Conservation (phyloP, 73 alveolate species). For the Tetrahymena malaccensis region DNA sequence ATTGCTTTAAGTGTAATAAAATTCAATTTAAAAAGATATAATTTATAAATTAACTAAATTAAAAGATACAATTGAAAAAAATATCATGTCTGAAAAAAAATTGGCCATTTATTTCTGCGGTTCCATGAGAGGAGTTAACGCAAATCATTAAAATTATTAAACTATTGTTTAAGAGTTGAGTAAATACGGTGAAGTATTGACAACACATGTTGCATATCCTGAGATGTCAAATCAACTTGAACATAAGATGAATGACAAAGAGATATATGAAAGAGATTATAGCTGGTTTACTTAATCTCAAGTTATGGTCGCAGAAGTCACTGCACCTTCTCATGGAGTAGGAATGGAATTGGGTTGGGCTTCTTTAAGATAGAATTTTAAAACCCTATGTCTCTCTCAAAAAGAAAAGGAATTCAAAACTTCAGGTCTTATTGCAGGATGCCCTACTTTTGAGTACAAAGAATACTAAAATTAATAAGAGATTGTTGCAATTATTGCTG, state of each 20-base stretch:
- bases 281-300: not conserved
- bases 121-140: not conserved
- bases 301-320: not conserved
- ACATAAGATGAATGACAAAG: not conserved
- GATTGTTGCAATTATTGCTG: not conserved
- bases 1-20: not conserved
- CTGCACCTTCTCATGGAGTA: not conserved
- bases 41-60: not conserved
- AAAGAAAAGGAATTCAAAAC: not conserved
- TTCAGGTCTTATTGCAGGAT: not conserved
- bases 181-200: not conserved
- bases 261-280: not conserved
- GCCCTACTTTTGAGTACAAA: not conserved
- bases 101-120: not conserved
- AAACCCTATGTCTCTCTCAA: not conserved
- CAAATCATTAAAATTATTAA: not conserved
- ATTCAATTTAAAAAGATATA: not conserved
- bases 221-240: not conserved
- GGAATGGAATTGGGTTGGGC: not conserved
- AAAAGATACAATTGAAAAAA: not conserved
- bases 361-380: not conserved
- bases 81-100: not conserved
- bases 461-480: not conserved
- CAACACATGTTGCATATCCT: not conserved
- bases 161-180: not conserved